Conservation (phyloP, 352 stramenopile genomes). For the Phytophthora crassamura region DNA sequence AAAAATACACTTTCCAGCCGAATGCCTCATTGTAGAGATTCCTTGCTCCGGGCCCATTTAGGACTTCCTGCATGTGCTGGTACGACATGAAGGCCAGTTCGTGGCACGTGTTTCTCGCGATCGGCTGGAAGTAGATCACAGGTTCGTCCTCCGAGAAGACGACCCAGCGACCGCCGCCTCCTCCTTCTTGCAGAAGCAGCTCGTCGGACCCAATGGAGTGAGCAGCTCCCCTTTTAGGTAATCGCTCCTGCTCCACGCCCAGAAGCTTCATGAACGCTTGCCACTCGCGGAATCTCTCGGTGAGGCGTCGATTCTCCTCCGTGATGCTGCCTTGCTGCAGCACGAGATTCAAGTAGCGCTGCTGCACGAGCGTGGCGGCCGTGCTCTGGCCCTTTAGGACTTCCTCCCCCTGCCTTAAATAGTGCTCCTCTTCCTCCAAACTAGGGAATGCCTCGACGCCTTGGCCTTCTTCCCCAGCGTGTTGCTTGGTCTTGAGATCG, state of each 20-base stretch:
- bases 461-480: slow-evolving; percentile 4
- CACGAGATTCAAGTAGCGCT: slow-evolving; percentile 41
- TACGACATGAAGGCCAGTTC: slow-evolving; percentile 34
- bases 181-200: slow-evolving; percentile 23
- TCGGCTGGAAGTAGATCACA: slow-evolving; percentile 36
- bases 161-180: slow-evolving; percentile 22
- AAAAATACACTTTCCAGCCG: slow-evolving; percentile 42
- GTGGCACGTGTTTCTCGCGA: slow-evolving; percentile 24
- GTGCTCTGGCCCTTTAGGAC: slow-evolving; percentile 23
- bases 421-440: slow-evolving; percentile 12
- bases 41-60: slow-evolving; percentile 24
- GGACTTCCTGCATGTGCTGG: slow-evolving; percentile 33
- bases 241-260: slow-evolving; percentile 27
- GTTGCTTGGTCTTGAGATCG: slow-evolving; percentile 1
- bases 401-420: slow-evolving; percentile 1
- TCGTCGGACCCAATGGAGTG: slow-evolving; percentile 13
- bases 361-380: slow-evolving; percentile 23
- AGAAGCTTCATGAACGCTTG: slow-evolving; percentile 35
- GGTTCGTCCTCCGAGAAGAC: slow-evolving; percentile 35
- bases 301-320: slow-evolving; percentile 36
- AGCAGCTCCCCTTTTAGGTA: slow-evolving; percentile 7
- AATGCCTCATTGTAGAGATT: slow-evolving; percentile 40
- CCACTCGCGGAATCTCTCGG: slow-evolving; percentile 29
- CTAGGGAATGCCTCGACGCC: slow-evolving; percentile 16
- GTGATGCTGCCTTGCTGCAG: slow-evolving; percentile 35